phyloP scores from a whole-genome alignment of 106 monocot genomes.

The Apostasia ramifera region DNA sequence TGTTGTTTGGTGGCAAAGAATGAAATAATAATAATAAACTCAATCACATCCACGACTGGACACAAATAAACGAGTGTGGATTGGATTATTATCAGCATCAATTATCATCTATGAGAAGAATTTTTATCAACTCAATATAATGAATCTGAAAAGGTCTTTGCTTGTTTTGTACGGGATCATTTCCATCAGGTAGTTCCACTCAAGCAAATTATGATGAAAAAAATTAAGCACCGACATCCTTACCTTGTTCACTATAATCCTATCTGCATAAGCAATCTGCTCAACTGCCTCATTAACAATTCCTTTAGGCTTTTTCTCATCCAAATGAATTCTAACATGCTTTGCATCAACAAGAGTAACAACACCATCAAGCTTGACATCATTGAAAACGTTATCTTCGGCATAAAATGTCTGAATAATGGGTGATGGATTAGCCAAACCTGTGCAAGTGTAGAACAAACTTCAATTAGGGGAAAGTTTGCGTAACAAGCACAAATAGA shows the following conservation, averaged over 20 bases:
- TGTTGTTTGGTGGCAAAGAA: too few relatives aligned
- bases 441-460: constrained; percentile 27
- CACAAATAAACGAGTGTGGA: too few relatives aligned
- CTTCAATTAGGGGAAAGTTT: not conserved
- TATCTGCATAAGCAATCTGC: constrained; percentile 97
- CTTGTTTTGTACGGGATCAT: not conserved
- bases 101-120: too few relatives aligned
- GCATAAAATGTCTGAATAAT: constrained; percentile 98
- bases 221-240: not conserved
- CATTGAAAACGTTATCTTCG: constrained; percentile 77
- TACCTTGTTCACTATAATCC: constrained; percentile 98
- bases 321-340: constrained; percentile 72
- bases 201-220: not conserved
- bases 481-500: not conserved
- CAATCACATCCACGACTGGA: too few relatives aligned
- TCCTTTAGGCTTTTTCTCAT: constrained; percentile 88
- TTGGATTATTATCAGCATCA: too few relatives aligned
- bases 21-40: too few relatives aligned
- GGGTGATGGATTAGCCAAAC: constrained; percentile 92
- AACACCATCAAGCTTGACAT: constrained; percentile 95
- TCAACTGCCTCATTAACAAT: constrained; percentile 95
- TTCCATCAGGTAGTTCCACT: too few relatives aligned
- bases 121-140: too few relatives aligned
- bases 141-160: not conserved
- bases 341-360: constrained; percentile 97